phyloP scores from a whole-genome alignment of 345 rosid species.

The Aquilaria sinensis region DNA sequence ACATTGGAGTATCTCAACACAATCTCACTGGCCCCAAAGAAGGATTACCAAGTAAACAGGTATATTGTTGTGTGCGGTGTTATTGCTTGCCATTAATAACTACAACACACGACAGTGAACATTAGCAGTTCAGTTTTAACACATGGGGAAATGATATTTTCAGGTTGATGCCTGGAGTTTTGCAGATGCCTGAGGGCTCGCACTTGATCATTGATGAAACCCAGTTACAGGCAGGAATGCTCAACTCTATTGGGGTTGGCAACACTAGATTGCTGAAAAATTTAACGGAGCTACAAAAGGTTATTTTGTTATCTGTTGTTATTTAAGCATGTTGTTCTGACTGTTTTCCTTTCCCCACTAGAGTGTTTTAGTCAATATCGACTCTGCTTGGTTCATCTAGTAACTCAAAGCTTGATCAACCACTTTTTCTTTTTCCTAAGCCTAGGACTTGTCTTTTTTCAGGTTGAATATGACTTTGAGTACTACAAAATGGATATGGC shows the following conservation, averaged over 20 bases:
- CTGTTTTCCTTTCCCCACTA: neutral
- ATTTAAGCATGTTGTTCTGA: neutral
- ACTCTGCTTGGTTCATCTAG: neutral
- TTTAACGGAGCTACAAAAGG: conserved; percentile 73
- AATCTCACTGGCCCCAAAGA: conserved; percentile 66
- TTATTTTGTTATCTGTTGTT: conserved; percentile 12
- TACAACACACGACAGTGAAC: neutral
- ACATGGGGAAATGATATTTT: conserved; percentile 11
- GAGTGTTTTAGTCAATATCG: neutral
- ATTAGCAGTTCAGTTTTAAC: neutral
- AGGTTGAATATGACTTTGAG: conserved; percentile 87
- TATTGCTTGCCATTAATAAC: conserved; percentile 1
- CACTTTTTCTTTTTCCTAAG: neutral
- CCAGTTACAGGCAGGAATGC: conserved; percentile 64
- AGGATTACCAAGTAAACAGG: conserved; percentile 78
- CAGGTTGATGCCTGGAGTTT: conserved; percentile 66
- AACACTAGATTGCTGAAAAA: conserved; percentile 64
- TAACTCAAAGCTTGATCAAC: neutral
- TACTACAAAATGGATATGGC: conserved; percentile 87
- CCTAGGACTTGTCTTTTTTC: conserved; percentile 14
- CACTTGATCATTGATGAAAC: conserved; percentile 82
- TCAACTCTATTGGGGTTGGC: conserved; percentile 71
- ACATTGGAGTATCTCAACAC: conserved; percentile 66
- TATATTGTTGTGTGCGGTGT: conserved; percentile 7
- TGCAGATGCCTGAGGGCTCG: conserved; percentile 79